Conservation (phyloP, 2,329 filamentous ascomycete genomes). For the Ophidiomyces ophidiicola region DNA sequence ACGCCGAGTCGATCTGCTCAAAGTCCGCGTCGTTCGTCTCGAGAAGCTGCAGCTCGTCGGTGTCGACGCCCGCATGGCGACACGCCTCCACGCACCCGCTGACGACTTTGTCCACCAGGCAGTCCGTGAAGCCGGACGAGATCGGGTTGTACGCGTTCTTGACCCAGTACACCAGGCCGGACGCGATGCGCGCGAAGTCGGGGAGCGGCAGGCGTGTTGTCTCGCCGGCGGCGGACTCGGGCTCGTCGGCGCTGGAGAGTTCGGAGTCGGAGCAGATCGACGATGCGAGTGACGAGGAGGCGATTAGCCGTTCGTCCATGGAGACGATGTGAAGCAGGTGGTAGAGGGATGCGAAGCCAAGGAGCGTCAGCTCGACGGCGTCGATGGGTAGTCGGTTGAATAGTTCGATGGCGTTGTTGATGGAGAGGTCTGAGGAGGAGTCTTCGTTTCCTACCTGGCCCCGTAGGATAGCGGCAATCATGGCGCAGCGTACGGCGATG, state of each 20-base stretch:
- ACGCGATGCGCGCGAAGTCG: slow-evolving; percentile 29
- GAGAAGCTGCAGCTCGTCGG: slow-evolving; percentile 20
- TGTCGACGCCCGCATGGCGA: slow-evolving; percentile 26
- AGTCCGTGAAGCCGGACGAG: slow-evolving; percentile 31
- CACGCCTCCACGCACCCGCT: slow-evolving; percentile 29
- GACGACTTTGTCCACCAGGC: slow-evolving; percentile 29
- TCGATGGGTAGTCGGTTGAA: slow-evolving; percentile 34
- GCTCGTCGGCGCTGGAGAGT: slow-evolving; percentile 10
- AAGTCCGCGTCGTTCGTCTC: slow-evolving; percentile 16
- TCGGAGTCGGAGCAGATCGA: slow-evolving; percentile 16
- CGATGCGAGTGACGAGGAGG: slow-evolving; percentile 14
- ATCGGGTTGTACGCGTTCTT: slow-evolving; percentile 34
- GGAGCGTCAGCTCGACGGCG: slow-evolving; percentile 31
- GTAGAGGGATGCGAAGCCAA: slow-evolving; percentile 33
- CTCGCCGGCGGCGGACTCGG: neutral
- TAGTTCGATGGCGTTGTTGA: slow-evolving; percentile 32
- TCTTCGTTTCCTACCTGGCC: slow-evolving; percentile 25
- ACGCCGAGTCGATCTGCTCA: too few relatives aligned
- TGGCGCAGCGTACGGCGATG: slow-evolving; percentile 47
- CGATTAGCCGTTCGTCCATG: slow-evolving; percentile 30
- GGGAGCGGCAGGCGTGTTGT: slow-evolving; percentile 15
- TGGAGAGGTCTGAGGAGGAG: slow-evolving; percentile 27
- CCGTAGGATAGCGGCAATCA: slow-evolving; percentile 43
- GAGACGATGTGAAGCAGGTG: slow-evolving; percentile 32
- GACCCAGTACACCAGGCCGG: slow-evolving; percentile 34